Conservation (phyloP, 768 basidiomycete species). For the Daedaleopsis sinensis region DNA sequence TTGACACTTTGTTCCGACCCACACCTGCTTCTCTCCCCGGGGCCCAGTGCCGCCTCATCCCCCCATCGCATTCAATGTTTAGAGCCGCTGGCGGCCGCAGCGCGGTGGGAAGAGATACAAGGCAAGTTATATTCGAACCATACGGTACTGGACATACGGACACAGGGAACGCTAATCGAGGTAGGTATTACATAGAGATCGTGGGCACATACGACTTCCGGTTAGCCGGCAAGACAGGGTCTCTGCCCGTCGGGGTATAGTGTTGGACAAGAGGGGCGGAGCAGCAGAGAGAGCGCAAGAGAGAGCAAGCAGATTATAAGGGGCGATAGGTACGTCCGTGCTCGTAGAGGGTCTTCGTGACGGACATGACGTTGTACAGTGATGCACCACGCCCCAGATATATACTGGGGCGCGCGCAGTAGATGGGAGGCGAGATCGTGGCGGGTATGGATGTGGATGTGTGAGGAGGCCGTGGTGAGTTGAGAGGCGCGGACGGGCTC, state of each 20-base stretch:
- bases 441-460: neutral
- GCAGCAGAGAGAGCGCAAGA: neutral
- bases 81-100: neutral
- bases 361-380: neutral
- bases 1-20: neutral
- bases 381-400: neutral
- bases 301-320: neutral
- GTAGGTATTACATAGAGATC: conserved; percentile 1
- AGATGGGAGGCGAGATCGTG: neutral
- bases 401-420: neutral
- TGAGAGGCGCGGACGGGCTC: neutral
- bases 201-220: neutral
- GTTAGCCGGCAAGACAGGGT: neutral
- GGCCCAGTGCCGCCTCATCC: too few relatives aligned
- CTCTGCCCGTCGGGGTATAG: neutral
- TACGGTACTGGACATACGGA: neutral
- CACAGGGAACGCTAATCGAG: neutral
- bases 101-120: neutral
- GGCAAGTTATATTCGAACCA: neutral
- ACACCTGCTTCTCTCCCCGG: neutral
- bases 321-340: neutral
- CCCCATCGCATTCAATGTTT: too few relatives aligned
- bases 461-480: neutral
- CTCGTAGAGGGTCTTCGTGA: too few relatives aligned
- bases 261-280: neutral